Evolutionary conservation across 1,139 yeast genomes (phyloP), one percentile per base, ranked within the genome.

Genomic region (Diutina siamensis): DNA sequence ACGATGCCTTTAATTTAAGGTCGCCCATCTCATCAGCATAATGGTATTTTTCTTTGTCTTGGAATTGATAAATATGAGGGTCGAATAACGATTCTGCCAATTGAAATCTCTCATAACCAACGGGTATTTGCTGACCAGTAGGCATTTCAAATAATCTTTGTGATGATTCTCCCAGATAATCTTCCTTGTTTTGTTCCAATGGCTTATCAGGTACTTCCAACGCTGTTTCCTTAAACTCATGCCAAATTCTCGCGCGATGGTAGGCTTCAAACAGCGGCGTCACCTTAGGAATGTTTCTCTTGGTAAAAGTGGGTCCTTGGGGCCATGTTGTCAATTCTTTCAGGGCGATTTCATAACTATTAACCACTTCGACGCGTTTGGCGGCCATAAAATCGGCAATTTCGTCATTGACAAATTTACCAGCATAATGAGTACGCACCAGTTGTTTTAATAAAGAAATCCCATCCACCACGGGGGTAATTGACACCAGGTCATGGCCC

Each of bases 401-500:
- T 52, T 75, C 78, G 51, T 71, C 73, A 45, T 67, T 64, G 47
- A 83, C 55, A 52, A 69, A 83, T 44, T 61, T 65, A 13, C 94
- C 94, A 1, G 81, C 78, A 54, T 80, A 80, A 53, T 72, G 77
- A 2, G 86, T 82, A 51, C 81, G 75, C 65, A 76, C 71, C 4
- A 85, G 77, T 51, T 82, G 84, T 59, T 76, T 83, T 53, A 83
- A 71, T 49, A 92, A 68, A 42, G 94, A 85, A 58, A 92, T 76
- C 3, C 98, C 98, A 63, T 92, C 99, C 46, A 89, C 77, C 2
- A 92, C 94, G 0, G 99, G 97, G 1, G 96, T 84, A 2, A 84
- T 95, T 47, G 92, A 79, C 15, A 81, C 72, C 1, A 83, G 68
- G 53, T 84, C 89, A 56, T 88, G 94, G 2, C 99, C 98, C 40